Percentiles rank a stretch among this genome's conserved stretches.
Conservation (phyloP, 352 stramenopile genomes). For the Hyphochytrium catenoides region DNA sequence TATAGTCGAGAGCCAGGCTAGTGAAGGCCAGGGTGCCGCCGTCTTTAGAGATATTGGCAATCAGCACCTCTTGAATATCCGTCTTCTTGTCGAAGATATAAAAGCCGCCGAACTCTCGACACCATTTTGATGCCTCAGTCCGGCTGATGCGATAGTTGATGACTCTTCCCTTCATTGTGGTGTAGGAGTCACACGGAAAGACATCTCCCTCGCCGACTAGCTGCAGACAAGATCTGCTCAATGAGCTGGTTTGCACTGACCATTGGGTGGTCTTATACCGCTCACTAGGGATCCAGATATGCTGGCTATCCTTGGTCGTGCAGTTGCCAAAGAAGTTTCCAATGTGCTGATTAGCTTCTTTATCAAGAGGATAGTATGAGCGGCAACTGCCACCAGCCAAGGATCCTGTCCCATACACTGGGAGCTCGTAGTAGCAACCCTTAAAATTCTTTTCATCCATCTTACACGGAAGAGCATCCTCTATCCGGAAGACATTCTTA, state of each 20-base stretch:
- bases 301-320: not conserved
- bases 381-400: not conserved
- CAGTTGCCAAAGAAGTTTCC: constrained; percentile 5
- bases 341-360: constrained; percentile 1
- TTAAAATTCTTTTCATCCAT: not conserved
- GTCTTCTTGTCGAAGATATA: not conserved
- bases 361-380: constrained; percentile 2
- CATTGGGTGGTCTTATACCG: not conserved
- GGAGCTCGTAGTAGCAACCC: constrained; percentile 4
- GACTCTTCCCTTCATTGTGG: not conserved
- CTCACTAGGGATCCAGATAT: not conserved
- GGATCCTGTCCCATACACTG: constrained; percentile 1
- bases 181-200: constrained; percentile 1
- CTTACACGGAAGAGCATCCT: not conserved
- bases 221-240: not conserved
- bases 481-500: not conserved
- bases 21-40: not conserved
- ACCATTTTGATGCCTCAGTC: constrained; percentile 3
- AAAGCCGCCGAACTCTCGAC: constrained; percentile 1
- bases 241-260: constrained; percentile 1
- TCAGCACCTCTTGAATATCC: constrained; percentile 2
- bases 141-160: constrained; percentile 4
- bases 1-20: not conserved
- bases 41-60: constrained; percentile 1
- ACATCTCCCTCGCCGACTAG: constrained; percentile 1